phyloP scores from a whole-genome alignment of 2,329 filamentous ascomycete species.

The Fusarium chaquense region DNA sequence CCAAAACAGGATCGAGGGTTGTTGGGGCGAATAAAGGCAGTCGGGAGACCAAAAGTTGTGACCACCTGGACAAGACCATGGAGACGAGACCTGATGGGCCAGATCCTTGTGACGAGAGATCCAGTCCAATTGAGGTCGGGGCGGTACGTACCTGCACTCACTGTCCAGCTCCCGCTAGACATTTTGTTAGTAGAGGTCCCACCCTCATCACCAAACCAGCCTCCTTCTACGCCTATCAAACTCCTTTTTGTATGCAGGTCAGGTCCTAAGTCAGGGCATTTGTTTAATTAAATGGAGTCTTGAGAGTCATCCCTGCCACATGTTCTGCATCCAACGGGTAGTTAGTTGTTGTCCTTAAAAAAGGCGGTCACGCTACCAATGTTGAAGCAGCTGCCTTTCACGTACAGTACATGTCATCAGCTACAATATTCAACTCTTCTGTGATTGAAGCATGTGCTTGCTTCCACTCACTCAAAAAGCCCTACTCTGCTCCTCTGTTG shows the following conservation, averaged over 20 bases:
- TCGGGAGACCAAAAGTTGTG: slow-evolving; percentile 45
- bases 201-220: slow-evolving; percentile 21
- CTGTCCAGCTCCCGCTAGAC: background rate
- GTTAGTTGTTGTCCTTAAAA: slow-evolving; percentile 13
- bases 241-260: slow-evolving; percentile 28
- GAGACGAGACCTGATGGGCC: slow-evolving; percentile 22
- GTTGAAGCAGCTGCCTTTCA: slow-evolving; percentile 11
- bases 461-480: too few relatives aligned
- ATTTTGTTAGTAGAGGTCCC: slow-evolving; percentile 16
- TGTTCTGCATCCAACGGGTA: slow-evolving; percentile 11
- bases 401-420: slow-evolving; percentile 10
- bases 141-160: slow-evolving; percentile 33
- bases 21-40: slow-evolving; percentile 40
- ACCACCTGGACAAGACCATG: slow-evolving; percentile 43
- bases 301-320: slow-evolving; percentile 24
- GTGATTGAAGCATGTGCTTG: background rate
- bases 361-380: slow-evolving; percentile 27
- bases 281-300: slow-evolving; percentile 15
- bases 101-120: slow-evolving; percentile 41
- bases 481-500: background rate
- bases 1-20: slow-evolving; percentile 24
- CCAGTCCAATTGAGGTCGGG: slow-evolving; percentile 14
- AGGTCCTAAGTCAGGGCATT: slow-evolving; percentile 8
- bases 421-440: background rate
- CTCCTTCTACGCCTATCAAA: slow-evolving; percentile 19